Base-by-base conservation (phyloP, 1,139 yeast genomes). In the Kodamaea sp. region DNA sequence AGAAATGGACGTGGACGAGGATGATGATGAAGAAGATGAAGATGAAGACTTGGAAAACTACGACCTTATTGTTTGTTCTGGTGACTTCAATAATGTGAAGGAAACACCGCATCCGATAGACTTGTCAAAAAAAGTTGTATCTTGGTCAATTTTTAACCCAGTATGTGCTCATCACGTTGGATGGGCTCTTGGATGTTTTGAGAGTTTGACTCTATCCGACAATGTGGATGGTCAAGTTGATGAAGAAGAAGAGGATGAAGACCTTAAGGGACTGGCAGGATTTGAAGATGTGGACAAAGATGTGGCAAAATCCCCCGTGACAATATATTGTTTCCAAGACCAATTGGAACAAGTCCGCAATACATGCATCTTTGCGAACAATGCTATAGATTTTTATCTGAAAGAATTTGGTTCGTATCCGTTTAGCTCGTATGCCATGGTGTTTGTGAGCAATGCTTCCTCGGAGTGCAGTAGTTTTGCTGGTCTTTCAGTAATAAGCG, bases 161-260 rank as follows among this genome's bases (percentile, higher is more conserved):
- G 85, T 89, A 0, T 82, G 95, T 31, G 89, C 98, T 0, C 97
- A 90, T 47, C 97, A 90, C 58, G 73, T 94, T n/a, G 97, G 97
- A 0, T 92, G 96, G 83, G 90, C 96, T 0, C 76, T 88, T 2
- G 99, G 98, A 0, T 83, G 96, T 4, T 94, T 92, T 58, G 80
- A 80, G 24, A 71, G 68, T 42, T 70, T 74, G 25, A 76, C 77
- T 12, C 58, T 79, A 26, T 64, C 78, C 13, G 75, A 68, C 13
- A 33, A 38, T 2, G 31, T 50, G 30, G 46, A 73, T 41, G 49
- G 53, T 31, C 51, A 62, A 5, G 63, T 64, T 3, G 69, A 63
- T n/a, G 45, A 51, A 9, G 54, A 56, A 15, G 76, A 68, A 5
- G 73, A 61, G 16, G 70, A 66, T 30, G 59, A 53, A 22, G 24